Evolutionary conservation across 257 asterid species (phyloP), one percentile per base, ranked within the genome.

Genomic region (Solanum stenotomum): DNA sequence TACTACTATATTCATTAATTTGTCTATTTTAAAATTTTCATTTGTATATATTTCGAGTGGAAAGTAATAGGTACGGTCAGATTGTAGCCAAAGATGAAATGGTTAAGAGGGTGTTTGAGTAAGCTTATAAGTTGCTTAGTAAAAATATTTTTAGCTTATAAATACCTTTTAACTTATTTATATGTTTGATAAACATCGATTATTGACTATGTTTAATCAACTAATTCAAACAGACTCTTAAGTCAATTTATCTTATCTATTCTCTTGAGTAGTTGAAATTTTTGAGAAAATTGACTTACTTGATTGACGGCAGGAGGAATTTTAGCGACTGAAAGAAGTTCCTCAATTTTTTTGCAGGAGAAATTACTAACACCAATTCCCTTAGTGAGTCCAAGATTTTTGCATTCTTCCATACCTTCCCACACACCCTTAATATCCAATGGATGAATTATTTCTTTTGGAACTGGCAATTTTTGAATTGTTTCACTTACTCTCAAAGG

Each of bases 281-380:
- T 14, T 15, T 1, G 29, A 6, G 2, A 56, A 42, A 34, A 8
- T 35, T 25, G 4, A 84, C 92, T 86, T 37, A 93, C 98, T 63
- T 94, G 98, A 78, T 94, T 95, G 74, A 95, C 4, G 0, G 96
- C 90, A 0, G 98, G 97, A 20, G 95, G 96, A 83, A 92, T 92
- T 70, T 85, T 91, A 75, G 98, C 97, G 42, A 76, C 25, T 3
- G 89, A 81, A 75, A 94, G 90, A 31, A 94, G 71, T 8, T 90
- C 83, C 8, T 89, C 77, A 11, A 94, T 83, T 61, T 23, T 89
- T 40, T 90, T 92, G 89, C 89, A 88, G 27, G 95, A 89, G 91
- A 94, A 94, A 90, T 95, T 95, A 68, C 98, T 93, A 11, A 95
- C 94, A 29, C 97, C 97, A 31, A 95, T 94, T n/a, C 89, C 96